These are phyloP conservation scores for Apocynum venetum DNA, from an alignment of 257 asterid species.

Conservation along the genomic window DNA sequence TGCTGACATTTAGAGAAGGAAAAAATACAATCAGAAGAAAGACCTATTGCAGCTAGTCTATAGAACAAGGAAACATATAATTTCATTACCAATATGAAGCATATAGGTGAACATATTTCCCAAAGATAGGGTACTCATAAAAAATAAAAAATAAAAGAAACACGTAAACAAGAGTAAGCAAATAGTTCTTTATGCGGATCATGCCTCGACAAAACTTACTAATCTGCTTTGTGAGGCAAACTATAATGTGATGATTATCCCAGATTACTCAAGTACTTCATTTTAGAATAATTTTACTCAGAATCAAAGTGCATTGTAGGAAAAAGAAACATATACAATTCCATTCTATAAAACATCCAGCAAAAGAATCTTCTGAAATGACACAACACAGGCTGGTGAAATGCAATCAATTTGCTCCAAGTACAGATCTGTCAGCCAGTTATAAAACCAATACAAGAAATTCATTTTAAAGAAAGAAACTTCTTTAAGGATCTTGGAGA, in stretches of 20 bases:
- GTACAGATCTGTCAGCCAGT: neutral
- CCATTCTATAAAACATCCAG: too few species aligned
- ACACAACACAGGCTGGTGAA: neutral
- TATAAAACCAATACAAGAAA: neutral
- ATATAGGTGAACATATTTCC: neutral
- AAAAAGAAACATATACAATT: too few species aligned
- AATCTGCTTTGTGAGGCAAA: too few species aligned
- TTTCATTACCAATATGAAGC: neutral
- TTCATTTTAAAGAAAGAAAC: too few species aligned
- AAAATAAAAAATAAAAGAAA: neutral
- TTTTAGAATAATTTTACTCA: too few species aligned
- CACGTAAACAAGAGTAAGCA: too few species aligned
- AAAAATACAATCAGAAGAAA: neutral
- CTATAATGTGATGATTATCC: too few species aligned
- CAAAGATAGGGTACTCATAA: neutral
- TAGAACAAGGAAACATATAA: neutral
- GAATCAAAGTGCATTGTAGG: too few species aligned
- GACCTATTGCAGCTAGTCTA: neutral
- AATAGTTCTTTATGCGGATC: too few species aligned
- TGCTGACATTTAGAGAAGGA: neutral
- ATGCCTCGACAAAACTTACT: too few species aligned
- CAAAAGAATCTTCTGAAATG: too few species aligned
- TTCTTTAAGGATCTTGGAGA: neutral
- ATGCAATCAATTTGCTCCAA: neutral
- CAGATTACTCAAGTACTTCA: too few species aligned